Percentiles rank a stretch among this genome's conserved stretches.
These are phyloP conservation scores for Pestalotiopsis sp. DNA, from an alignment of 2,329 filamentous ascomycete genomes.

Conservation along the genomic window DNA sequence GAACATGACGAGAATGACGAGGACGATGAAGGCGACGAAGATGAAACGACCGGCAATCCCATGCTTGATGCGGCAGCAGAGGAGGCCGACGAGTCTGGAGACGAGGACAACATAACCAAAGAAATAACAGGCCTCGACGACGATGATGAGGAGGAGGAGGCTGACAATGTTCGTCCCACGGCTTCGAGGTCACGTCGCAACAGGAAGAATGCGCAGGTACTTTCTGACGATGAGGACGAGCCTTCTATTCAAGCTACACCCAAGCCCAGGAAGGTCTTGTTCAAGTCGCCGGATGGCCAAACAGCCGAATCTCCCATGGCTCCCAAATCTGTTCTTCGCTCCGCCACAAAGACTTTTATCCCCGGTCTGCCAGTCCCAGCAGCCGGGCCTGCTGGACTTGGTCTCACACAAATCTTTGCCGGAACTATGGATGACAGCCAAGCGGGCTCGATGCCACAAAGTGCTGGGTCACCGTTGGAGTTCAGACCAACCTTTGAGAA, in stretches of 20 bases:
- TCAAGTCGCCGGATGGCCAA: constrained; percentile 45
- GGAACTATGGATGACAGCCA: constrained; percentile 80
- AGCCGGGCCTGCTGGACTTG: constrained; percentile 64
- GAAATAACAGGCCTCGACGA: constrained; percentile 18
- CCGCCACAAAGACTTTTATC: constrained; percentile 70
- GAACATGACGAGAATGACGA: constrained; percentile 39
- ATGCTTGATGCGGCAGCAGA: constrained; percentile 40
- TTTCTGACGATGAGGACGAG: constrained; percentile 64
- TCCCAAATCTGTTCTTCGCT: constrained; percentile 68
- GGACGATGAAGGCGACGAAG: constrained; percentile 40
- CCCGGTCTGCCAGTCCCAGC: constrained; percentile 64
- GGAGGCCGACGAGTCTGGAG: constrained; percentile 39
- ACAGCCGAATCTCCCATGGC: constrained; percentile 52
- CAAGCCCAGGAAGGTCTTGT: constrained; percentile 43
- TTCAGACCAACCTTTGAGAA: constrained; percentile 61
- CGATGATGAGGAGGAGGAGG: constrained; percentile 44
- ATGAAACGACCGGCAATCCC: constrained; percentile 23
- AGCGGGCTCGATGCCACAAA: constrained; percentile 23
- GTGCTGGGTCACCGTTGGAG: constrained; percentile 42
- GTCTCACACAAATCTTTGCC: constrained; percentile 87
- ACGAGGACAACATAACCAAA: constrained; percentile 37
- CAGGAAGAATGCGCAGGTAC: constrained; percentile 53
- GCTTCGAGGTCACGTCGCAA: constrained; percentile 43
- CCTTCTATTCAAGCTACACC: constrained; percentile 49
- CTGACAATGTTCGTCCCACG: constrained; percentile 44